Conservation (phyloP, 371 early-diverging fungal genomes). For the Syncephalis fuscata region DNA sequence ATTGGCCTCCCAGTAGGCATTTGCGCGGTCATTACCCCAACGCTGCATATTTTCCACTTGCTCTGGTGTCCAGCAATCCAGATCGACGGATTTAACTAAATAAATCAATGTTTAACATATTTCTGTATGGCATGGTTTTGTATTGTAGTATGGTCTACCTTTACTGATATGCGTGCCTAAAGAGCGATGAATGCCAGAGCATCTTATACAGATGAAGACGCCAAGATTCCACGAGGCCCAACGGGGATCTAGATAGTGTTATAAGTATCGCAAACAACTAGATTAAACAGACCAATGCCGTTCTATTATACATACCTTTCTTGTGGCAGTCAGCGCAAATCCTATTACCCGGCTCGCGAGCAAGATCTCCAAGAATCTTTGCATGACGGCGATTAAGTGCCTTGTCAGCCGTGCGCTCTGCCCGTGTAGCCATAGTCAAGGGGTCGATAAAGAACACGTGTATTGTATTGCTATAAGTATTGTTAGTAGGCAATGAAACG, state of each 20-base stretch:
- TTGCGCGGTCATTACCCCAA: not conserved
- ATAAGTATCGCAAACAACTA: not conserved
- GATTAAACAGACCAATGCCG: not conserved
- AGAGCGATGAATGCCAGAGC: conserved; percentile 79
- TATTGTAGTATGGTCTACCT: conserved; percentile 11
- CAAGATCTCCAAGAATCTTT: conserved; percentile 46
- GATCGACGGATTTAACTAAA: conserved; percentile 68
- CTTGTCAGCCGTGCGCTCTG: too few relatives aligned
- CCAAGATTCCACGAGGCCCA: conserved; percentile 93
- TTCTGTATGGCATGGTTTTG: too few relatives aligned
- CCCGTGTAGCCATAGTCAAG: too few relatives aligned
- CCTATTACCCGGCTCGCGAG: conserved; percentile 55
- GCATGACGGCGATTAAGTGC: conserved; percentile 10
- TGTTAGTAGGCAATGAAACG: too few relatives aligned
- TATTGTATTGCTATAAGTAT: too few relatives aligned
- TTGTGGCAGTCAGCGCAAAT: conserved; percentile 68
- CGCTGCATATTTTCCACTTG: conserved; percentile 56
- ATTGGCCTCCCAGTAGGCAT: not conserved
- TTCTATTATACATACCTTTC: conserved; percentile 34
- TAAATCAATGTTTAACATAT: too few relatives aligned
- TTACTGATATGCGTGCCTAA: conserved; percentile 89
- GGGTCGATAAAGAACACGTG: too few relatives aligned
- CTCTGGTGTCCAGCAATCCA: conserved; percentile 88
- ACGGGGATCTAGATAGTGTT: conserved; percentile 58
- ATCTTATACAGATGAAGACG: conserved; percentile 86